Evolutionary conservation across 805 yeast genomes (phyloP).

Genomic region (Scheffersomyces lignosus): DNA sequence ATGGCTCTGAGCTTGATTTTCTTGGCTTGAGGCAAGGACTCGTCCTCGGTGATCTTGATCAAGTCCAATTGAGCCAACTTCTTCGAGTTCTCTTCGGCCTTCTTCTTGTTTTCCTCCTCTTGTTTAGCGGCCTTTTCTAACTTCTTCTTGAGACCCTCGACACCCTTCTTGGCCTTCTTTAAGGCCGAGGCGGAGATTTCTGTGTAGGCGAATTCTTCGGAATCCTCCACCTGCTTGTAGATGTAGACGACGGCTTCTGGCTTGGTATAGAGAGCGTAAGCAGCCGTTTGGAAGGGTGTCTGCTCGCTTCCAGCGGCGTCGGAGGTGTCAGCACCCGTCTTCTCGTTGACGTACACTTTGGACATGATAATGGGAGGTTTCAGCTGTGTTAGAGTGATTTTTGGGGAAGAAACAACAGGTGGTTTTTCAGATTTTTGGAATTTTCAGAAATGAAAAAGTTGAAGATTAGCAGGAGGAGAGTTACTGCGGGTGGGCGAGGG

Average conservation of each 20-base stretch:
- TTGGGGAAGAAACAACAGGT: too few species aligned
- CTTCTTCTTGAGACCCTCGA: constrained; percentile 85
- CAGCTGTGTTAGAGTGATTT: too few species aligned
- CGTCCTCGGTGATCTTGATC: constrained; percentile 73
- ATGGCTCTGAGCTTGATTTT: constrained; percentile 63
- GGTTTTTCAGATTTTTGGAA: too few species aligned
- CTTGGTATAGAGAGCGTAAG: constrained; percentile 65
- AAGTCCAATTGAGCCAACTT: constrained; percentile 73
- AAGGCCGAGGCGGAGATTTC: constrained; percentile 88
- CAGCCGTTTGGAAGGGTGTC: constrained; percentile 77
- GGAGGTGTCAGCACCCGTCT: constrained; percentile 63
- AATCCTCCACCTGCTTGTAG: constrained; percentile 59
- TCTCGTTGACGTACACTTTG: constrained; percentile 69
- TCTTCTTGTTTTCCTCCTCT: constrained; percentile 62
- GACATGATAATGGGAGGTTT: constrained; percentile 29
- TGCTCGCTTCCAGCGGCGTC: constrained; percentile 63
- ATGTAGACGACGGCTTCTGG: constrained; percentile 60
- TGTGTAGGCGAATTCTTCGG: constrained; percentile 53
- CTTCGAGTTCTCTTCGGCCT: constrained; percentile 59
- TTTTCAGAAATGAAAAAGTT: too few species aligned
- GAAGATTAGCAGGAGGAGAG: too few species aligned
- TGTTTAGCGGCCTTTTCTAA: constrained; percentile 63
- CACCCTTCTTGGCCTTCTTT: constrained; percentile 96
- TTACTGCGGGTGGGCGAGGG: too few species aligned
- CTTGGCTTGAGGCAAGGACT: constrained; percentile 66